Base-by-base conservation (phyloP, 2,329 filamentous ascomycete genomes). In the Kalaharituber pfeilii region DNA sequence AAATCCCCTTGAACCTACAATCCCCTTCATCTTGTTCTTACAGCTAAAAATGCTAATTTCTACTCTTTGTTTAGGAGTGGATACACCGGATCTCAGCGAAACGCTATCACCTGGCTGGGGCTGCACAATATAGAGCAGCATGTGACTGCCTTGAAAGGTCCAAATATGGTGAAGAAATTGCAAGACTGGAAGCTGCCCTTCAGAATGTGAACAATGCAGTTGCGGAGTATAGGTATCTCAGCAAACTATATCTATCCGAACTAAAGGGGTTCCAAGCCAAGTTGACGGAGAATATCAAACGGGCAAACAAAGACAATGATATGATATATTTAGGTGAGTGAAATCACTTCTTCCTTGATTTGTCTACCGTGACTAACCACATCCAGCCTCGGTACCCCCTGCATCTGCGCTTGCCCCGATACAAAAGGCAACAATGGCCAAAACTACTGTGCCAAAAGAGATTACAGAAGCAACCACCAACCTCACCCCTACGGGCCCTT, bases 81-180 rank as follows among this genome's bases (percentile, higher is more conserved):
- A 95, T 98, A 62, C 89, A 96, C 68, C 89, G 96, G 66, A 88
- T 93, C 77, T 88, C 84, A 25, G 91, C 89, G 5, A 98, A 96
- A 67, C 88, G 96, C 65, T 85, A 95, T 65, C 91, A 96, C 68
- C 96, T 98, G 69, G 88, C 89, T 1, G 89, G 86, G 0, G 91
- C 91, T 0, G 91, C 91, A 0, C 91, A 98, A 66, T 96, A 89
- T 63, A 76, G 91, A 13, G 86, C 89, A 25, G 86, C 91, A 0
- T 82, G 86, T 59, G 88, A 95, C 65, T 91, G 86, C 62, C 68
- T 98, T 13, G 91, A 96, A 69, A 96, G 94, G 75, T 75, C 83
- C 50, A 93, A 82, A 65, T 98, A 95, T 61, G 91, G 91, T 49
- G 91, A 98, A 66, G 91, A 98, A 70, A 82, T 98, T 20, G 86